Conservation (phyloP, 371 early-diverging fungal genomes). For the Circinella umbellata region DNA sequence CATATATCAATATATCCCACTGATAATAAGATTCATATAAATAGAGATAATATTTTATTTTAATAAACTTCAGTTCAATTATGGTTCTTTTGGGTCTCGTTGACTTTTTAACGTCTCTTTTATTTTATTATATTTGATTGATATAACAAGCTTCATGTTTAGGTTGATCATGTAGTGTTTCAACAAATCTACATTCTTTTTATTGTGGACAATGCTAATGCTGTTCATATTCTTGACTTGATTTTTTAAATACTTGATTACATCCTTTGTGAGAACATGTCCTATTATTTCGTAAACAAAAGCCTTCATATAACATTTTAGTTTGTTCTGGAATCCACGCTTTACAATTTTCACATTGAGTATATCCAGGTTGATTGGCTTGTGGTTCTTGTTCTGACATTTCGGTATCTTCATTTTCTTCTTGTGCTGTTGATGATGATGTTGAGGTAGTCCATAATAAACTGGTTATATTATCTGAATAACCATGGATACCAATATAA, state of each 20-base stretch:
- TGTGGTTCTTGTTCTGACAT: constrained; percentile 18
- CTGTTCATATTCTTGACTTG: constrained; percentile 56
- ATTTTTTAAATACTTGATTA: constrained; percentile 68
- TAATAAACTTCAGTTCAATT: too few relatives aligned
- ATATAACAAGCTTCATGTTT: constrained; percentile 84
- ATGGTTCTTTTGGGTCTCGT: too few relatives aligned
- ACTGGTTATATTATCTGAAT: not conserved
- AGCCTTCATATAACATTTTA: constrained; percentile 69
- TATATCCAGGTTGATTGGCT: constrained; percentile 46
- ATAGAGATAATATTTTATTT: too few relatives aligned
- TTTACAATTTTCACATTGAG: constrained; percentile 75
- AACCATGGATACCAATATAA: constrained; percentile 54
- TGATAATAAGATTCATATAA: too few relatives aligned
- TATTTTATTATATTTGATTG: too few relatives aligned
- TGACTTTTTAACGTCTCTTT: too few relatives aligned
- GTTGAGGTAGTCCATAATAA: constrained; percentile 25
- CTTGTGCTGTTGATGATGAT: too few relatives aligned
- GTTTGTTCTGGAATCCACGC: constrained; percentile 69
- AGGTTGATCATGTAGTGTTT: constrained; percentile 43
- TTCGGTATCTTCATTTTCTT: not conserved
- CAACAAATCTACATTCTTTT: constrained; percentile 63
- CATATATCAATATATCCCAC: too few relatives aligned
- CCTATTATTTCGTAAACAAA: constrained; percentile 81
- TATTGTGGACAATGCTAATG: constrained; percentile 81
- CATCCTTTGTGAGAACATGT: constrained; percentile 66